Evolutionary conservation across 148 eudicot species (phyloP).

Genomic region (Amaranthus cruentus): DNA sequence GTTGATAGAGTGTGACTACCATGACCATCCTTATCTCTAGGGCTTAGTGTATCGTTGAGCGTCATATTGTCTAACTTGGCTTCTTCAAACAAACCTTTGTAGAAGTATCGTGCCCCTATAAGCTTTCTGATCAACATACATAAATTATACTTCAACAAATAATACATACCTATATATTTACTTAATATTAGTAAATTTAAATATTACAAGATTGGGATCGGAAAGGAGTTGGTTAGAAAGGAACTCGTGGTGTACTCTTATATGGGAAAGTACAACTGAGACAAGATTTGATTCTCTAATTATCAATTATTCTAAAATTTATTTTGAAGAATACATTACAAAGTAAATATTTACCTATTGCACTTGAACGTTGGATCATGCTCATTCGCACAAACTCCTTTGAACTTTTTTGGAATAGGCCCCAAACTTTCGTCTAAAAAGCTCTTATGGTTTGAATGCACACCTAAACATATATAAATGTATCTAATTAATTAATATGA

Average conservation of each 20-base stretch:
- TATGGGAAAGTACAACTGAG: too few relatives aligned
- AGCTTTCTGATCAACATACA: slow-evolving; percentile 12
- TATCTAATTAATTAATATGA: too few relatives aligned
- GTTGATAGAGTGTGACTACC: neutral
- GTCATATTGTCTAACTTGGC: neutral
- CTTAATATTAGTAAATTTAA: too few relatives aligned
- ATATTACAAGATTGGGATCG: too few relatives aligned
- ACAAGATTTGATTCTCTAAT: too few relatives aligned
- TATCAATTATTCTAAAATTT: neutral
- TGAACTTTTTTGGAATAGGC: slow-evolving; percentile 9
- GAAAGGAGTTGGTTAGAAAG: too few relatives aligned
- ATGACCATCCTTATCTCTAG: neutral
- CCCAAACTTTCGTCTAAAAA: slow-evolving; percentile 14
- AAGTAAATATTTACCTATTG: neutral
- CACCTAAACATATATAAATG: slow-evolving; percentile 2
- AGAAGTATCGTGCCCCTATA: slow-evolving; percentile 25
- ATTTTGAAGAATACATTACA: neutral
- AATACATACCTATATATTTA: too few relatives aligned
- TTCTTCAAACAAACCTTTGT: slow-evolving; percentile 6
- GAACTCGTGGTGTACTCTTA: too few relatives aligned
- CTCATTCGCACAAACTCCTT: slow-evolving; percentile 14
- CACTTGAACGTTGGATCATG: slow-evolving; percentile 8
- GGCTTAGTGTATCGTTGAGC: neutral
- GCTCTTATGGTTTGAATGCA: slow-evolving; percentile 18
- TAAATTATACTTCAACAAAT: too few relatives aligned